Conservation (phyloP, 208 protist genomes). For the Trypanosoma boissoni region DNA sequence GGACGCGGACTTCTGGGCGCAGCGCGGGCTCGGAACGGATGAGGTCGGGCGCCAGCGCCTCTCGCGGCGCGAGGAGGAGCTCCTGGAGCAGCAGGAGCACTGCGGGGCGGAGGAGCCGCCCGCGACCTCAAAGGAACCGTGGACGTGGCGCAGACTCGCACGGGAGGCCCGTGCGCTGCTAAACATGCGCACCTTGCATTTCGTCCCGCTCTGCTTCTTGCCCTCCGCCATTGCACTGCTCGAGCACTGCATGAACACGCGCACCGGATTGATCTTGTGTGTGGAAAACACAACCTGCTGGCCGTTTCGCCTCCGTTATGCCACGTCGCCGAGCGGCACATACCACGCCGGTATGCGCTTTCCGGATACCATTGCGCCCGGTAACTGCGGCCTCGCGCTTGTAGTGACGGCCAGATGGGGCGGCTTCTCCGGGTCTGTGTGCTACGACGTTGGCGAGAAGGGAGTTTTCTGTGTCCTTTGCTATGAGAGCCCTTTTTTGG, state of each 20-base stretch:
- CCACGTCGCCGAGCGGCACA: conserved; percentile 32
- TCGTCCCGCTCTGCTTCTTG: conserved; percentile 41
- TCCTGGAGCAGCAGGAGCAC: conserved; percentile 26
- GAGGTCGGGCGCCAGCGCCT: conserved; percentile 41
- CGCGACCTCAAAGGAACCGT: not conserved
- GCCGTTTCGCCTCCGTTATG: conserved; percentile 49
- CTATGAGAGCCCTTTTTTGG: conserved; percentile 69
- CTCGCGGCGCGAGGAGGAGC: conserved; percentile 44
- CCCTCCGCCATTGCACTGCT: conserved; percentile 53
- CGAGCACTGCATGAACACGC: conserved; percentile 32
- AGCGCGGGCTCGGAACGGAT: conserved; percentile 48
- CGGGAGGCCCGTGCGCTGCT: conserved; percentile 57
- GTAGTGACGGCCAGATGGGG: conserved; percentile 61
- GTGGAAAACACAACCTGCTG: conserved; percentile 56
- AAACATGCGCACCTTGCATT: conserved; percentile 46
- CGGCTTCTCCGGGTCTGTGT: conserved; percentile 59
- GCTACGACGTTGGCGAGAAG: conserved; percentile 55
- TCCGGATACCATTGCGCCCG: conserved; percentile 40
- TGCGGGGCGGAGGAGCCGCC: not conserved
- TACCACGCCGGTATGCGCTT: conserved; percentile 52
- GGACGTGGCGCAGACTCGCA: conserved; percentile 48
- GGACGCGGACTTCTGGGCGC: conserved; percentile 75
- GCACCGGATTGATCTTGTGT: conserved; percentile 42
- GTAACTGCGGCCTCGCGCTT: conserved; percentile 49
- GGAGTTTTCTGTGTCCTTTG: conserved; percentile 58